phyloP scores from a whole-genome alignment of 768 basidiomycete genomes.

The Lyophyllum semitale region DNA sequence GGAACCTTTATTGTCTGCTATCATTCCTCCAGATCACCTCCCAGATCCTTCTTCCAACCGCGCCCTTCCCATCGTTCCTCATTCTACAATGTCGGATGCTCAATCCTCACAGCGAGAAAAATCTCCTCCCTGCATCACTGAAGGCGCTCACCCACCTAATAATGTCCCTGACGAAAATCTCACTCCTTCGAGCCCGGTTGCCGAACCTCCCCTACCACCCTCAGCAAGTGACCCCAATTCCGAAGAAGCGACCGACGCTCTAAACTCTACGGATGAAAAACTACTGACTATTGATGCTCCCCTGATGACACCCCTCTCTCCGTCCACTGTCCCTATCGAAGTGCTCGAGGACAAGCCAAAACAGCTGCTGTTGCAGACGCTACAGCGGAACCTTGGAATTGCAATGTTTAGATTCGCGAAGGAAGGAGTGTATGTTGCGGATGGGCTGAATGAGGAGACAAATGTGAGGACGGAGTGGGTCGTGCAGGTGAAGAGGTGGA shows the following conservation, averaged over 20 bases:
- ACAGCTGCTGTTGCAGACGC: conserved; percentile 32
- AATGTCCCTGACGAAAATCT: too few species aligned
- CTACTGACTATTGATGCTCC: background rate
- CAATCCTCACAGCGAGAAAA: background rate
- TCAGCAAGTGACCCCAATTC: background rate
- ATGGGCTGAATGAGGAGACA: conserved; percentile 17
- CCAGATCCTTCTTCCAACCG: background rate
- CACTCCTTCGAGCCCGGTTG: background rate
- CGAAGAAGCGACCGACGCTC: background rate
- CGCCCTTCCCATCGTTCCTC: background rate
- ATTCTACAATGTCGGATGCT: background rate
- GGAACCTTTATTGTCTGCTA: background rate
- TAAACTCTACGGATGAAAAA: background rate
- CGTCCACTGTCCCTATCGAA: conserved; percentile 1
- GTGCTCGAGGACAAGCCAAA: conserved; percentile 19
- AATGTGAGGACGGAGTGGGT: conserved; percentile 37
- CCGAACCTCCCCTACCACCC: background rate
- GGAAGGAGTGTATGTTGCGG: conserved; percentile 38
- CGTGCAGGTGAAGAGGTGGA: conserved; percentile 43
- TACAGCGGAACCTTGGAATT: conserved; percentile 36
- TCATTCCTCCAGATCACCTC: background rate
- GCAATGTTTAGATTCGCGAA: conserved; percentile 39
- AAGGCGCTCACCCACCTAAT: too few species aligned
- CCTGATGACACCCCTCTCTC: background rate
- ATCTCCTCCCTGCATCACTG: background rate